Percentiles rank a stretch among this genome's conserved stretches.
Conservation (phyloP, 1,139 yeast species). For the Pichia sp. region DNA sequence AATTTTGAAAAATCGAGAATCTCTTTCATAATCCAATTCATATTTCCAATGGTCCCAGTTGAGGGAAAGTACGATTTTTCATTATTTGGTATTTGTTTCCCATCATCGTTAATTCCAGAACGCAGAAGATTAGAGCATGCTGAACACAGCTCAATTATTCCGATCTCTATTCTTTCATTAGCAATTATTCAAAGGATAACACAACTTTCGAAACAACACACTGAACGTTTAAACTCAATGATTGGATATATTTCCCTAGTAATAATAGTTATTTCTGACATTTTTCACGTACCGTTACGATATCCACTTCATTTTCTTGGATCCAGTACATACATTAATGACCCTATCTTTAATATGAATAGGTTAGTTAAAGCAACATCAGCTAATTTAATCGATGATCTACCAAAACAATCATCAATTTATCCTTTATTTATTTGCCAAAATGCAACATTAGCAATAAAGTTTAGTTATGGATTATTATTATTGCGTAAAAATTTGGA, state of each 20-base stretch:
- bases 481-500: constrained; percentile 44
- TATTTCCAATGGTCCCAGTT: constrained; percentile 18
- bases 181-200: constrained; percentile 12
- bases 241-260: constrained; percentile 44
- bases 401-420: constrained; percentile 23
- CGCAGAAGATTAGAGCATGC: neutral
- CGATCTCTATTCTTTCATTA: constrained; percentile 7
- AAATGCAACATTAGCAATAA: constrained; percentile 34
- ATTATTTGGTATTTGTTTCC: constrained; percentile 29
- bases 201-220: constrained; percentile 13
- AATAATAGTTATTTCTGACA: constrained; percentile 36
- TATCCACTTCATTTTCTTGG: constrained; percentile 48
- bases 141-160: constrained; percentile 3
- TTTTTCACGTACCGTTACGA: constrained; percentile 41
- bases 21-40: constrained; percentile 10
- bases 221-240: constrained; percentile 39
- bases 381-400: too few species aligned
- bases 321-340: constrained; percentile 44
- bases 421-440: constrained; percentile 47
- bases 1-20: constrained; percentile 18
- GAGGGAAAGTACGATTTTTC: constrained; percentile 29
- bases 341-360: constrained; percentile 35
- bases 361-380: too few species aligned
- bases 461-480: constrained; percentile 48
- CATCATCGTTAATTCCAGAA: constrained; percentile 15